These are phyloP conservation scores for Vigna nakashimae DNA, from an alignment of 306 rosid genomes.

Conservation along the genomic window DNA sequence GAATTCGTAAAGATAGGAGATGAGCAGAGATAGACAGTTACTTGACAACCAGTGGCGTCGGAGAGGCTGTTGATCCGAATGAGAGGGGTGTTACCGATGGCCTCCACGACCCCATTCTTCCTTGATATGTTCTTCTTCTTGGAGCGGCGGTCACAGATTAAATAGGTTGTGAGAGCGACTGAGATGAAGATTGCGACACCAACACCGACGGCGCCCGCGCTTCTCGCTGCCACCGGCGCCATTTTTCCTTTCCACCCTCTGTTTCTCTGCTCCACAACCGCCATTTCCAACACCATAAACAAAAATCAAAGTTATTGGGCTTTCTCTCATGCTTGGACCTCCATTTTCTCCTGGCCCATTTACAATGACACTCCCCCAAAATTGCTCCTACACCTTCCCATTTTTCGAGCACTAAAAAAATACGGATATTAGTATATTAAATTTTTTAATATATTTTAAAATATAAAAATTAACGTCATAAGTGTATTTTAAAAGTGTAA, in stretches of 20 bases:
- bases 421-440: no score
- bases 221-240: constrained; percentile 70
- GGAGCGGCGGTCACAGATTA: constrained; percentile 50
- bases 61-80: constrained; percentile 91
- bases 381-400: no score
- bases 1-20: neutral
- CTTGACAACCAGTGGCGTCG: constrained; percentile 93
- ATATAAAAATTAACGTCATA: no score
- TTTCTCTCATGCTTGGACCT: neutral
- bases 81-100: constrained; percentile 92
- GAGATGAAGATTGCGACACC: constrained; percentile 59
- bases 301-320: neutral
- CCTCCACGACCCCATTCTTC: constrained; percentile 63
- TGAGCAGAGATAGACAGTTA: constrained; percentile 1
- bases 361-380: neutral
- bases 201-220: constrained; percentile 59
- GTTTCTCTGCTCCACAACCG: neutral
- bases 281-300: neutral
- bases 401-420: no score
- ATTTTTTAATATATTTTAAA: no score
- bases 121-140: constrained; percentile 38
- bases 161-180: constrained; percentile 52
- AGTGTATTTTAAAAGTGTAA: no score
- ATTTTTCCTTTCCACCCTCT: constrained; percentile 37
- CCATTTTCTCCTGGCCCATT: neutral